Evolutionary conservation across 1,284 basidiomycete species (phyloP), one percentile per base, ranked within the genome.

Genomic region (Leccinum subspadiceum): DNA sequence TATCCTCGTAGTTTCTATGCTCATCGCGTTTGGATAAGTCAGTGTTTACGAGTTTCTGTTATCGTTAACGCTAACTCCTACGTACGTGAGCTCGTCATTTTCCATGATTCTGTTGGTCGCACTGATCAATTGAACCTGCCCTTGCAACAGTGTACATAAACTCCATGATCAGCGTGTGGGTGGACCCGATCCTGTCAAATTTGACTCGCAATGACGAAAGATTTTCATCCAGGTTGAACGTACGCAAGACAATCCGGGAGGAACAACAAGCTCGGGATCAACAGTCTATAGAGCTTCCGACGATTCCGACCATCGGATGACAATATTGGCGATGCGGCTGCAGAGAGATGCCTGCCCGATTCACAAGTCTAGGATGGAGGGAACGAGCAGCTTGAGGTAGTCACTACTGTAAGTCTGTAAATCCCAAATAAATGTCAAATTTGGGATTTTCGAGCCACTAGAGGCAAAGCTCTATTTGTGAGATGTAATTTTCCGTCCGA

Each of bases 11-110:
- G 70, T 50, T 70, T 70, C 48, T 70, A 70, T 20, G 58, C 58
- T 20, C 70, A 70, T 35, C 68, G 69, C 35, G 60, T 70, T 9
- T 70, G 68, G 68, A 70, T 72, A 67, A 69, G 68, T 69, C 50
- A 53, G 68, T 56, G 4, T 15, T n/a, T 20, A 46, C 1, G 2
- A 5, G 2, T 8, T 24, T 35, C 0, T 22, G 3, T 3, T n/a
- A n/a, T n/a, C n/a, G n/a, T n/a, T n/a, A n/a, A n/a, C n/a, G n/a
- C n/a, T 17, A 39, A 64, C n/a, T n/a, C 22, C 13, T 26, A n/a
- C 15, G 13, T 69, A 7, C 20, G 68, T 67, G 37, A 52, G 66
- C 13, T 12, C 12, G 24, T 26, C 0, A 2, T 2, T 8, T 50
- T 35, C 33, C 12, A 13, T 35, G 12, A 35, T 35, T 5, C 6